These are phyloP conservation scores for Torulaspora maleeae DNA, from an alignment of 805 yeast species.

Conservation along the genomic window DNA sequence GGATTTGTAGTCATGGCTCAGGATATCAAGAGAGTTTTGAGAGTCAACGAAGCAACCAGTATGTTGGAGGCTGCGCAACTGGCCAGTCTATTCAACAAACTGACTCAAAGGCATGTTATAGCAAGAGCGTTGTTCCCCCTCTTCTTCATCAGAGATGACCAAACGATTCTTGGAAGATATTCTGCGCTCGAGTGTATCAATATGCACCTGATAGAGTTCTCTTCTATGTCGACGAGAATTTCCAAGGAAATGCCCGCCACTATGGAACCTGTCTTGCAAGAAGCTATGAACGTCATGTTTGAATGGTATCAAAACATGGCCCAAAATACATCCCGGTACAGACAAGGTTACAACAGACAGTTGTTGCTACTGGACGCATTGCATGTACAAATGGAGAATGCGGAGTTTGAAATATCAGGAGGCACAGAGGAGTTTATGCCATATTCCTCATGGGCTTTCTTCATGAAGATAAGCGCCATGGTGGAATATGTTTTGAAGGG, in stretches of 20 bases:
- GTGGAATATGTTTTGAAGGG: slow-evolving; percentile 66
- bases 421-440: slow-evolving; percentile 48
- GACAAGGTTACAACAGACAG: slow-evolving; percentile 63
- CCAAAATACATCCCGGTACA: slow-evolving; percentile 75
- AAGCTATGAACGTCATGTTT: slow-evolving; percentile 45
- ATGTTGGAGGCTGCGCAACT: slow-evolving; percentile 33
- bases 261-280: slow-evolving; percentile 33
- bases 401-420: slow-evolving; percentile 47
- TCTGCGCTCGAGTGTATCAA: slow-evolving; percentile 37
- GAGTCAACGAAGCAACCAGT: slow-evolving; percentile 31
- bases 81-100: slow-evolving; percentile 35
- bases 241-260: slow-evolving; percentile 5
- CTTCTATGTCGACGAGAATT: slow-evolving; percentile 12
- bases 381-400: slow-evolving; percentile 66
- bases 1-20: slow-evolving; percentile 32
- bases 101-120: slow-evolving; percentile 39
- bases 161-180: slow-evolving; percentile 50
- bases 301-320: slow-evolving; percentile 43
- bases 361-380: slow-evolving; percentile 67
- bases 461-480: slow-evolving; percentile 66
- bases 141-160: slow-evolving; percentile 58
- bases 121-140: slow-evolving; percentile 61
- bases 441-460: slow-evolving; percentile 64
- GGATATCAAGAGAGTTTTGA: slow-evolving; percentile 39
- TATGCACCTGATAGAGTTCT: slow-evolving; percentile 43